Conservation (phyloP, 1,284 basidiomycete species). For the Mycena sp. region DNA sequence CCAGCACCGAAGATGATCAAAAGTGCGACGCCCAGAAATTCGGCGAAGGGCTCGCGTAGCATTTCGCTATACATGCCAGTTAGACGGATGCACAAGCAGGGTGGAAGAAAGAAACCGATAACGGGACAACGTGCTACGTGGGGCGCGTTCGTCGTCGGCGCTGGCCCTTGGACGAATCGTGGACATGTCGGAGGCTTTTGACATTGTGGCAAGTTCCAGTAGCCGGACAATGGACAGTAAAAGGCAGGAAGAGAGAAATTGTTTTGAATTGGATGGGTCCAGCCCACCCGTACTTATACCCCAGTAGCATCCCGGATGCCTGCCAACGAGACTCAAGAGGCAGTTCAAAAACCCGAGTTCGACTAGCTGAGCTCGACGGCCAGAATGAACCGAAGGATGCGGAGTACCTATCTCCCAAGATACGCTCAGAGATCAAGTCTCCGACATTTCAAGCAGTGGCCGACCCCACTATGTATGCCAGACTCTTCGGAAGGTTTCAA, state of each 20-base stretch:
- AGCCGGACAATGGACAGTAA: neutral
- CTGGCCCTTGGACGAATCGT: neutral
- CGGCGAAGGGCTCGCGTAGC: constrained; percentile 69
- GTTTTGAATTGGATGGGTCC: neutral
- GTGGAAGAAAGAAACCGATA: constrained; percentile 5
- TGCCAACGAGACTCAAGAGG: too few species aligned
- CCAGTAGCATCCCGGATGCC: neutral
- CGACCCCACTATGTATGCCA: too few species aligned
- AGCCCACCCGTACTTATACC: neutral
- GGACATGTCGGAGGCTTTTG: constrained; percentile 1
- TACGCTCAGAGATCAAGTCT: neutral
- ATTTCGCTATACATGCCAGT: constrained; percentile 25
- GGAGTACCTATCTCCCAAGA: neutral
- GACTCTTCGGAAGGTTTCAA: too few species aligned
- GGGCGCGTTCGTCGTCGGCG: neutral
- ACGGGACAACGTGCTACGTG: neutral
- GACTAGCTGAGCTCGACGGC: neutral
- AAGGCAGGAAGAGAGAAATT: neutral
- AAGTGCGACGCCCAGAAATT: constrained; percentile 73
- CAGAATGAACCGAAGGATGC: neutral
- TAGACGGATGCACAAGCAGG: neutral
- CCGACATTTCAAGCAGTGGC: constrained; percentile 1
- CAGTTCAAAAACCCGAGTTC: too few species aligned
- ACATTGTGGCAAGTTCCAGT: neutral
- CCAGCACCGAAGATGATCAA: constrained; percentile 70